A percentile compares a stretch with the other conserved stretches of the same genome.
Conservation (phyloP, 805 yeast species). For the Yarrowia divulgata region DNA sequence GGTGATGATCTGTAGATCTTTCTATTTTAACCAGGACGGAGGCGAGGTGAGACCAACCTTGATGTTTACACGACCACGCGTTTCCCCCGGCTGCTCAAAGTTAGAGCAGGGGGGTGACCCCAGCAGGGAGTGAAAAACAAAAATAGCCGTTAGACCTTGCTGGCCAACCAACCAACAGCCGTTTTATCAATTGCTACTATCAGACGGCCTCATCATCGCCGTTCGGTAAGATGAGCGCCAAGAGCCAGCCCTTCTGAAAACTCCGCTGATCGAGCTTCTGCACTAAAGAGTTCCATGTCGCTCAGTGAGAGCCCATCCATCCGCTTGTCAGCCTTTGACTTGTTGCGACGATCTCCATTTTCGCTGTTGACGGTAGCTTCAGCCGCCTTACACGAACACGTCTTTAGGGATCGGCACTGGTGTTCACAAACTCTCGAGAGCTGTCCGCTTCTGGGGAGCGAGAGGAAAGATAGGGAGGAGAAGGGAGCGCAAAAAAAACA, state of each 20-base stretch:
- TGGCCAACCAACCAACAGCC: not conserved
- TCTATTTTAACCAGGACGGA: slow-evolving; percentile 23
- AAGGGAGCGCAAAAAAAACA: not conserved
- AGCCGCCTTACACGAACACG: slow-evolving; percentile 37
- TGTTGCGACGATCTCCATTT: slow-evolving; percentile 27
- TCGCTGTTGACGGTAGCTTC: slow-evolving; percentile 15
- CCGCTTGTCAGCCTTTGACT: slow-evolving; percentile 1
- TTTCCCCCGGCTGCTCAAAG: slow-evolving; percentile 25
- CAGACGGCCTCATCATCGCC: too few species aligned
- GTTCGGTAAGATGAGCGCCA: not conserved
- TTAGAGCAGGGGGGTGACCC: slow-evolving; percentile 18
- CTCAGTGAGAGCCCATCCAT: slow-evolving; percentile 1
- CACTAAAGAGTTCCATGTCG: not conserved
- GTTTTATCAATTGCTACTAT: too few species aligned
- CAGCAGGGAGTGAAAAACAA: not conserved
- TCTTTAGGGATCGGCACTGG: slow-evolving; percentile 15
- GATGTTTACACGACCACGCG: slow-evolving; percentile 19
- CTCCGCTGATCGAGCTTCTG: not conserved
- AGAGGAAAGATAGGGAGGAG: not conserved
- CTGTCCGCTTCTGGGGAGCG: slow-evolving; percentile 13
- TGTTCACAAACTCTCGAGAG: not conserved
- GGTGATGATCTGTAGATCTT: slow-evolving; percentile 15
- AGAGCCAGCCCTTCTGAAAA: slow-evolving; percentile 7
- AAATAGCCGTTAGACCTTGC: slow-evolving; percentile 3
- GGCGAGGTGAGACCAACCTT: slow-evolving; percentile 10